Evolutionary conservation across 164 flowering plant genomes (phyloP).

Genomic region (Vitis labrusca): DNA sequence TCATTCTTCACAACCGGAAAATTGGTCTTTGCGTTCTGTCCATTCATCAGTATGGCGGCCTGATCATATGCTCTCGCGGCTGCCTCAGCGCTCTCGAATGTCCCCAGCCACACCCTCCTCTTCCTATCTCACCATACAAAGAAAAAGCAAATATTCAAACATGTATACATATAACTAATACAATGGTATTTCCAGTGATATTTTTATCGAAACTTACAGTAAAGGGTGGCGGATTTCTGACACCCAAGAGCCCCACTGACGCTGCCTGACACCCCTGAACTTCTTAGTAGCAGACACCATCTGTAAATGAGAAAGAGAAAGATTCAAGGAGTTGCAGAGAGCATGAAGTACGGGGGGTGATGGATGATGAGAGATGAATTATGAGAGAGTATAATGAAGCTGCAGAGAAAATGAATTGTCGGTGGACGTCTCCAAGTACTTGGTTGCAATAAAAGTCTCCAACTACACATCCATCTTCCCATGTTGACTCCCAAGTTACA

Average conservation of each 20-base stretch:
- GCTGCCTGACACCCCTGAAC: slow-evolving; percentile 88
- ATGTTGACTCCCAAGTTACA: no score
- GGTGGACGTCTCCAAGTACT: no score
- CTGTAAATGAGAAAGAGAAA: slow-evolving; percentile 6
- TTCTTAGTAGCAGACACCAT: slow-evolving; percentile 31
- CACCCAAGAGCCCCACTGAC: slow-evolving; percentile 96
- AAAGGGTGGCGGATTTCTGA: slow-evolving; percentile 87
- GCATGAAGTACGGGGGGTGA: no score
- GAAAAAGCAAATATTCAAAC: no score
- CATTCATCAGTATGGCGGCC: slow-evolving; percentile 72
- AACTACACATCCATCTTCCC: no score
- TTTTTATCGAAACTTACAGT: slow-evolving; percentile 36
- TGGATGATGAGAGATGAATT: no score
- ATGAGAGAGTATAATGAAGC: no score
- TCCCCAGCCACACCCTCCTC: slow-evolving; percentile 82
- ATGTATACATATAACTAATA: no score
- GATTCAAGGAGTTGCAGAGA: not conserved
- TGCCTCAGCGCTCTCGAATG: slow-evolving; percentile 77
- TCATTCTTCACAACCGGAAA: slow-evolving; percentile 37
- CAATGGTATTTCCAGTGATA: no score
- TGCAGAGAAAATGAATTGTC: no score
- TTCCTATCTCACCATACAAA: slow-evolving; percentile 34
- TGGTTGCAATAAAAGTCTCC: no score
- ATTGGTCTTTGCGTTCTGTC: slow-evolving; percentile 80
- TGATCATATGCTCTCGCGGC: slow-evolving; percentile 85